A percentile compares a stretch with the other conserved stretches of the same genome.
Evolutionary conservation across 345 rosid genomes (phyloP).

Genomic region (Conringia planisiliqua): DNA sequence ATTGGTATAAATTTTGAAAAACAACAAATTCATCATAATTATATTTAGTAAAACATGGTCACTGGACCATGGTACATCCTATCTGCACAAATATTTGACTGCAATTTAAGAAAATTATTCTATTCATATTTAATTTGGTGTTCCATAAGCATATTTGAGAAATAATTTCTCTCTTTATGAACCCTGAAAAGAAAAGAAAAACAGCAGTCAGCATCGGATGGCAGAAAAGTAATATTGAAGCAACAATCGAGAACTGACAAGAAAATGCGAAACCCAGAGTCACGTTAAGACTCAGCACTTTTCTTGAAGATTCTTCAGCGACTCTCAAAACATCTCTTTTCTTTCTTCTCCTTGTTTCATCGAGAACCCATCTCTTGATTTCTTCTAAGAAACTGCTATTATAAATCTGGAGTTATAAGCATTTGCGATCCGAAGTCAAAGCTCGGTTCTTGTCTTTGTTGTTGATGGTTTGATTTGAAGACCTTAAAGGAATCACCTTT

Average conservation of each 20-base stretch:
- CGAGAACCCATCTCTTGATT: constrained; percentile 1
- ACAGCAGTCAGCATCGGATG: background rate
- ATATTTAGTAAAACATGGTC: too few relatives aligned
- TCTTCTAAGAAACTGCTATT: background rate
- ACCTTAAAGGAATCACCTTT: background rate
- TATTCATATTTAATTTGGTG: too few relatives aligned
- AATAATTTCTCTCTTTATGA: too few relatives aligned
- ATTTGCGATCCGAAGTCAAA: constrained; percentile 7
- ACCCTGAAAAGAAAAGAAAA: background rate
- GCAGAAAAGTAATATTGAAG: constrained; percentile 16
- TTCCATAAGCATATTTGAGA: too few relatives aligned
- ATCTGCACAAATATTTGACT: too few relatives aligned
- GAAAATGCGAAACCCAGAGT: constrained; percentile 16
- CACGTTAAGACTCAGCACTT: background rate
- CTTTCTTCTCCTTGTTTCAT: background rate
- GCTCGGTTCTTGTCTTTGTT: constrained; percentile 1
- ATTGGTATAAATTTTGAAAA: too few relatives aligned
- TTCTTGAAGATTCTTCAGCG: constrained; percentile 9
- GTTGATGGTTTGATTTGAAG: constrained; percentile 10
- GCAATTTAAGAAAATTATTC: too few relatives aligned
- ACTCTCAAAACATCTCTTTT: background rate
- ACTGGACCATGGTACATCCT: too few relatives aligned
- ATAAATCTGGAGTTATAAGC: background rate
- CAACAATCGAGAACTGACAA: background rate
- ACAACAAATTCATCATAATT: too few relatives aligned